Base-by-base conservation (phyloP, 805 yeast species). In the Ogataea trehaloabstinens region DNA sequence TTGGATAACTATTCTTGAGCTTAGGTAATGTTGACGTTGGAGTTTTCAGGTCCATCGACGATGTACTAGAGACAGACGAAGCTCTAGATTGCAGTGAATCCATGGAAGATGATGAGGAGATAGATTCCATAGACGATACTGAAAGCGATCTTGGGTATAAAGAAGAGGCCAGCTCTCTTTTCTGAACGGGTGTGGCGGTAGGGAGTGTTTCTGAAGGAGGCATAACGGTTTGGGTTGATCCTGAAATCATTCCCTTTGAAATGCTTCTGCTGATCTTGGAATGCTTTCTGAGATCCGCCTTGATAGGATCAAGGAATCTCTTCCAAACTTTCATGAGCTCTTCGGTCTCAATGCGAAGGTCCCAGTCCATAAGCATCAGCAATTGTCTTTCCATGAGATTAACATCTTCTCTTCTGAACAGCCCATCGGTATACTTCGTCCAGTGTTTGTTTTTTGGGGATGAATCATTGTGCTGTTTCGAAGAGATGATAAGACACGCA, bases 311-410 rank as follows among this genome's bases (percentile, higher is more conserved):
- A 46, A 77, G 64, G 67, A 76, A 74, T 42, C 66, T 59, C 41
- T 55, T 60, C 56, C 76, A 66, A 28, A 61, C 66, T 20, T 43
- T 45, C 31, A 60, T 49, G 58, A 76, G 65, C 40, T 77, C 80
- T 19, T 59, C 60, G 48, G 63, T 69, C 35, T 62, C 55, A 28
- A 76, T 71, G 41, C 67, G 62, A 45, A 83, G 65, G 58, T 85
- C 82, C 89, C 90, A 85, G 61, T 82, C 74, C 56, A 85, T 64
- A 35, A 84, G 66, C 53, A 71, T 77, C 37, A 84, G 67, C 42
- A 85, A 65, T 61, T 85, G 91, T 56, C 87, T 75, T 63, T 85
- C 95, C 89, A 85, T 85, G 45, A 83, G 67, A 60, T 83, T 84
- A 48, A 85, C 78, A 58, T 85, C 95, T 46, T 78, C 78, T 39